Conservation (phyloP, 768 basidiomycete species). For the Suillus variegatus region DNA sequence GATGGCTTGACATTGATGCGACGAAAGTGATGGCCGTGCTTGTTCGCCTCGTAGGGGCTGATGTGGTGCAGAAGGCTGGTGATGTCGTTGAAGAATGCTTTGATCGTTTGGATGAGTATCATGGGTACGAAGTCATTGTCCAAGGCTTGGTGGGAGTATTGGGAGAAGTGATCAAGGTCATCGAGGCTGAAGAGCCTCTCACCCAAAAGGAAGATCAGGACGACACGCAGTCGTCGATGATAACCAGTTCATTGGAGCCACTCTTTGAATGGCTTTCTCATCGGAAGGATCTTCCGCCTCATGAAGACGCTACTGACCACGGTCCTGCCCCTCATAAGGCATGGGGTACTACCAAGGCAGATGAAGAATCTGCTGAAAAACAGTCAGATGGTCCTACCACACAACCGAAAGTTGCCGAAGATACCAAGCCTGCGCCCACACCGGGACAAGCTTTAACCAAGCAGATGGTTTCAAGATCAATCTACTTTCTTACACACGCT, state of each 20-base stretch:
- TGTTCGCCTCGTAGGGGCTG: conserved; percentile 82
- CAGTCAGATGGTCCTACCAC: conserved; percentile 16
- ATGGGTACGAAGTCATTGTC: conserved; percentile 86
- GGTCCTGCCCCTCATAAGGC: conserved; percentile 60
- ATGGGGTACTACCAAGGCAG: conserved; percentile 46
- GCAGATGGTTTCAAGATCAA: conserved; percentile 83
- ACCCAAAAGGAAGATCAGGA: conserved; percentile 17
- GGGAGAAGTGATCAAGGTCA: conserved; percentile 78
- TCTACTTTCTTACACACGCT: conserved; percentile 89
- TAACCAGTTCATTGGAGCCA: conserved; percentile 40
- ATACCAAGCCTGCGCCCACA: conserved; percentile 54
- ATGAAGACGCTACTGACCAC: conserved; percentile 50
- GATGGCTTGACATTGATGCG: conserved; percentile 85
- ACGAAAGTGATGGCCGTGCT: conserved; percentile 86
- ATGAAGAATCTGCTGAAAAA: conserved; percentile 26
- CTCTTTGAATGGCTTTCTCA: conserved; percentile 70
- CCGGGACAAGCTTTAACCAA: conserved; percentile 75
- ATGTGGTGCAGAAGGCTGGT: conserved; percentile 85
- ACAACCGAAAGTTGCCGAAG: conserved; percentile 24
- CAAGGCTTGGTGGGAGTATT: conserved; percentile 88
- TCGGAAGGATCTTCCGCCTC: conserved; percentile 36
- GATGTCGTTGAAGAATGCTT: conserved; percentile 98
- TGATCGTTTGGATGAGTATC: conserved; percentile 93
- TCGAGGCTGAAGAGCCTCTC: conserved; percentile 55
- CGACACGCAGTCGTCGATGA: conserved; percentile 22